Base-by-base conservation (phyloP, 2,329 filamentous ascomycete genomes). In the Grosmannia penicillata region DNA sequence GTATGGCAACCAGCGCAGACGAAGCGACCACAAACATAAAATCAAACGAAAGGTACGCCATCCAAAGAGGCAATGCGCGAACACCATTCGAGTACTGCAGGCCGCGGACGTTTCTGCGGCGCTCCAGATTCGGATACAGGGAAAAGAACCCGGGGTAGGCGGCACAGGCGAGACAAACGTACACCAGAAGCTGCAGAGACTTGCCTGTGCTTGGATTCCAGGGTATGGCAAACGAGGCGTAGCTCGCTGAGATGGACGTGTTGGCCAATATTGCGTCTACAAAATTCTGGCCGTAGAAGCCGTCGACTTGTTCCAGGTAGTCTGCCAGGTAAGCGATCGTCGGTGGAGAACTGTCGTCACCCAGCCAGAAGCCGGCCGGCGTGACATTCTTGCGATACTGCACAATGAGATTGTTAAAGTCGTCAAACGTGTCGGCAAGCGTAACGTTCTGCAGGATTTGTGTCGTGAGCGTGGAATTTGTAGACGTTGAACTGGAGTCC, bases 81-180 rank as follows among this genome's bases (percentile, higher is more conserved):
- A 94, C 85, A 33, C 87, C 87, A 51, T 94, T 95, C 38, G 83
- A 93, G 58, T 93, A 95, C 56, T 95, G 80, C 23, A 95, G 63
- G 14, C 82, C 81, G 37, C 87, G 74, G 19, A 95, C 83, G 46
- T 85, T 81, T 36, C 76, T 66, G 10, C 85, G 63, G 21, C 85
- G 71, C 56, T 95, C 87, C 22, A 82, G 65, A n/a, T 84, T 93
- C 0, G 85, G 83, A 51, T 95, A 95, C 5, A 95, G 63, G 0
- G 82, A 74, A 49, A 94, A 93, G 63, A 95, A 87, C 13, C 80
- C 84, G 1, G 87, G 85, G 49, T 81, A 91, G 1, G 78, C 76
- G 7, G 73, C 68, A 57, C 93, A 75, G 1, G 79, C 82, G 8
- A 95, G 66, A 13, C 80, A 76, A 53, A 91, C 81, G 57, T 94